Conservation (phyloP, 257 asterid genomes). For the Solanum infundibuliforme region DNA sequence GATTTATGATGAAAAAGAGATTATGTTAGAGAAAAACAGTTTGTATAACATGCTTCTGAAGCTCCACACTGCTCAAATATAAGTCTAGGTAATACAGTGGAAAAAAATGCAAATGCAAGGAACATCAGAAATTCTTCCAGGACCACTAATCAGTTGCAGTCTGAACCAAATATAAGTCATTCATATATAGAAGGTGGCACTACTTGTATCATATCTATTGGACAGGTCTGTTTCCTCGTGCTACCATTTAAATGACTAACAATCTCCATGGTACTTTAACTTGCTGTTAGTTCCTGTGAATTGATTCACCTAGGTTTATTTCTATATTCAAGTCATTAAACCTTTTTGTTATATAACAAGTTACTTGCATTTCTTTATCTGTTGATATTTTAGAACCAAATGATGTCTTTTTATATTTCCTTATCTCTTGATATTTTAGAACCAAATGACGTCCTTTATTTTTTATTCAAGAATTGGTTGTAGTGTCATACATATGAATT, state of each 20-base stretch:
- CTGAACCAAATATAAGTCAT: not conserved
- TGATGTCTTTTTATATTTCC: not conserved
- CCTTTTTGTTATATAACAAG: not conserved
- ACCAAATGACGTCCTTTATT: not conserved
- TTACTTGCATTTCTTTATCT: not conserved
- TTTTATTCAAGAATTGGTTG: not conserved
- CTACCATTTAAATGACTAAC: not conserved
- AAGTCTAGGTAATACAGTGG: not conserved
- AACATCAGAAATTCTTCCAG: not conserved
- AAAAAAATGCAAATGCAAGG: not conserved
- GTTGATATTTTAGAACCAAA: not conserved
- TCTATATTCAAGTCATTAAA: not conserved
- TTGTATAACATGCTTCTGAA: not conserved
- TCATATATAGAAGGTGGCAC: not conserved
- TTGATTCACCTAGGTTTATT: not conserved
- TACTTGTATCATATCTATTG: conserved; percentile 12
- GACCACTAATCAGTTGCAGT: not conserved
- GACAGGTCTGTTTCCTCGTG: conserved; percentile 14
- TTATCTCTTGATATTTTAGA: not conserved
- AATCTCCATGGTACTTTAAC: not conserved
- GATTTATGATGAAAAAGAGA: not conserved
- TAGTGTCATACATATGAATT: not conserved
- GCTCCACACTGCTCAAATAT: not conserved
- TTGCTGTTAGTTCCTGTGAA: not conserved
- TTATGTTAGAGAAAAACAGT: conserved; percentile 2